These are phyloP conservation scores for Cucurbita ficifolia DNA, from an alignment of 306 rosid species.

Conservation along the genomic window DNA sequence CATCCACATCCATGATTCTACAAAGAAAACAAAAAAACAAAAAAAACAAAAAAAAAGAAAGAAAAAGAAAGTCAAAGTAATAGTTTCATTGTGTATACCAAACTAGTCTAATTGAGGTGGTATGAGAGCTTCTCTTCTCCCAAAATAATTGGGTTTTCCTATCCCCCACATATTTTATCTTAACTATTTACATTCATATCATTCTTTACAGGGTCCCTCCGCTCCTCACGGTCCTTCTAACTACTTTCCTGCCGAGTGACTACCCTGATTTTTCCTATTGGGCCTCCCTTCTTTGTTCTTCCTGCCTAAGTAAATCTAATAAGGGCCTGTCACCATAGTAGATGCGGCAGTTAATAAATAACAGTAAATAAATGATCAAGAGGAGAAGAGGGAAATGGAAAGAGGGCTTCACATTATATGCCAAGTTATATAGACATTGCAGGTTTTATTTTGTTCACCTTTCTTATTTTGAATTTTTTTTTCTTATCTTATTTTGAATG, in stretches of 20 bases:
- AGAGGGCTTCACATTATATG: neutral
- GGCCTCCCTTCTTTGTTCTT: neutral
- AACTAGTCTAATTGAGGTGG: neutral
- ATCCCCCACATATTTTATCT: neutral
- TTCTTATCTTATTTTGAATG: neutral
- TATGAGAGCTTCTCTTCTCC: neutral
- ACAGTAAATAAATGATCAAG: neutral
- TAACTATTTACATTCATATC: neutral
- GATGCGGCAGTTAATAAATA: neutral
- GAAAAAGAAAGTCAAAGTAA: no score
- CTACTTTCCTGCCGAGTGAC: neutral
- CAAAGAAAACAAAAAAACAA: no score
- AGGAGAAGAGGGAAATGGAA: neutral
- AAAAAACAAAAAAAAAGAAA: no score
- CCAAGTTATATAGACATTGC: neutral
- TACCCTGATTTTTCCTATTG: neutral
- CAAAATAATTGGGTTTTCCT: neutral
- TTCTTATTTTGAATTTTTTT: neutral
- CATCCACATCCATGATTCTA: no score
- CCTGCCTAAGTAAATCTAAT: neutral
- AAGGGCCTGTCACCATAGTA: no score
- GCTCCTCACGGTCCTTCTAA: neutral
- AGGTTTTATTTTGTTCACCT: neutral
- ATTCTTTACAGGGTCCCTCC: neutral
- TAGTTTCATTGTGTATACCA: no score